Evolutionary conservation across 2,329 filamentous ascomycete genomes (phyloP).

Genomic region (Paecilomyces niveus): DNA sequence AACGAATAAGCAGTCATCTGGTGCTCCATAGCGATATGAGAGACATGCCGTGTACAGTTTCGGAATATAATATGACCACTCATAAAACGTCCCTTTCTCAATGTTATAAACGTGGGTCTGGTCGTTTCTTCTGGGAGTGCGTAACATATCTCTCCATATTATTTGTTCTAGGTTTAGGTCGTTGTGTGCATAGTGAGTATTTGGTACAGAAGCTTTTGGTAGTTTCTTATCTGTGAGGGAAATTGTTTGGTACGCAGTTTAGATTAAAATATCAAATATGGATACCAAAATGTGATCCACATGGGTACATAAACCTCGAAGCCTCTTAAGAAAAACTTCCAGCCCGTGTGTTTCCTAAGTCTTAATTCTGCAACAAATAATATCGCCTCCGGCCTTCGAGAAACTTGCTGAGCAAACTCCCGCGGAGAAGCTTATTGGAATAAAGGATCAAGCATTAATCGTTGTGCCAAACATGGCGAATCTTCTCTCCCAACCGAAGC

Average conservation of each 20-base stretch:
- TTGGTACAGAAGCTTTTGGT: not conserved
- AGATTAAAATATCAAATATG: not conserved
- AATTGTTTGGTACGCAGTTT: not conserved
- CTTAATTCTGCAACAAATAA: not conserved
- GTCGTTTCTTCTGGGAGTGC: not conserved
- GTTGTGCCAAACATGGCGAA: conserved; percentile 61
- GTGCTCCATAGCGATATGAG: not conserved
- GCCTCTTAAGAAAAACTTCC: not conserved
- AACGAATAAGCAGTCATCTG: not conserved
- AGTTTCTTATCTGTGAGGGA: not conserved
- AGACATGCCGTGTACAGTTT: not conserved
- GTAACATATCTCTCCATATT: not conserved
- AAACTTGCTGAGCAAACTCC: not conserved
- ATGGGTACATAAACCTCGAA: not conserved
- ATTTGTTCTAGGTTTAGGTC: not conserved
- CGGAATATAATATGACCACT: not conserved
- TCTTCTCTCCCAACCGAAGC: conserved; percentile 52
- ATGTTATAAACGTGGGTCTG: not conserved
- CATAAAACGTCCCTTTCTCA: not conserved
- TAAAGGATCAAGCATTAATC: conserved; percentile 33
- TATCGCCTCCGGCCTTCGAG: not conserved
- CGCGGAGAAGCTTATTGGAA: not conserved
- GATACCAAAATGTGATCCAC: not conserved
- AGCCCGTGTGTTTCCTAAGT: not conserved
- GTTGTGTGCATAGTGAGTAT: not conserved